Base-by-base conservation (phyloP, 768 basidiomycete genomes). In the Leccinum ochraceum region DNA sequence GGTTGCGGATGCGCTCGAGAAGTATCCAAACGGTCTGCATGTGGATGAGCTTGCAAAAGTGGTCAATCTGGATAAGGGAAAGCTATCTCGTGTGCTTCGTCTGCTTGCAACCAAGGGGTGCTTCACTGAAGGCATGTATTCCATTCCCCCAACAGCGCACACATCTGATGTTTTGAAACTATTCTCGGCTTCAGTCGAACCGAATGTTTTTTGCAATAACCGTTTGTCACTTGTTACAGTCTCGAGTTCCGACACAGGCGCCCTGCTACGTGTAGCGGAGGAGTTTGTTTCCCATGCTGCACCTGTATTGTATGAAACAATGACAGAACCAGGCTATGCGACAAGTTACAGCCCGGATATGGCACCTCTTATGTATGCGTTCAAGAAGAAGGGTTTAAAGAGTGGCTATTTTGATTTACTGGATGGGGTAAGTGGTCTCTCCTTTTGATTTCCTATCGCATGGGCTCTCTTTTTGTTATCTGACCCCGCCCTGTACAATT, bases 141-240 rank as follows among this genome's bases (percentile, higher is more conserved):
- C 26, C 44, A 36, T 22, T 3, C 37, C 46, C 9, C 13, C n/a
- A 3, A 17, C 7, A n/a, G 22, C 26, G 22, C 49, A 57, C 24
- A 24, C 37, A 54, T 59, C 28, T 8, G 10, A 9, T 36, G 42
- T n/a, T 30, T 32, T 26, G 14, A 4, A 46, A 57, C 54, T 4
- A 48, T 36, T 4, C 13, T 4, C 51, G 1, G 36, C 22, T 39
- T 36, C 22, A 71, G 74, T 76, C 7, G 53, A 64, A 7, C 65
- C 64, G 5, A 66, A 74, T 20, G 54, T 57, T 0, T 76, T 72
- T 60, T 70, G 72, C 13, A 76, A 75, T 53, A 76, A 72, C 52
- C 75, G 73, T 22, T 61, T 75, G 22, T 75, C 75, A 3, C 66
- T 73, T 14, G 51, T 69, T 0, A 65, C 71, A 6, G 63, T 59